Conservation (phyloP, 2,329 filamentous ascomycete genomes). For the Monosporascus cannonballus region DNA sequence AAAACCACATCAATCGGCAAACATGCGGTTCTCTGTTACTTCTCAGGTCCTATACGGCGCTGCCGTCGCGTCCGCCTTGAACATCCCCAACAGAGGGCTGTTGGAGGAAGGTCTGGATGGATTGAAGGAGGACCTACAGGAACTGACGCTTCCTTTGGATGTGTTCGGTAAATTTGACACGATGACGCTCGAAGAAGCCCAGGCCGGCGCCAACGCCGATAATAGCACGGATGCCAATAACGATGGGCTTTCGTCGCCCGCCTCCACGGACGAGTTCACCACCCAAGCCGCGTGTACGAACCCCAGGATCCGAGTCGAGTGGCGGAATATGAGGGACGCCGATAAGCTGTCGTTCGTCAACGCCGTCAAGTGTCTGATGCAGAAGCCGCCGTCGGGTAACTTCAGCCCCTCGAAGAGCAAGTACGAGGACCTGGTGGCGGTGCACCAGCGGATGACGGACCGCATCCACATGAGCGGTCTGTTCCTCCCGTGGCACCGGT, state of each 20-base stretch:
- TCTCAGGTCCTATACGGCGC: slow-evolving; percentile 21
- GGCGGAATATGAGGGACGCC: slow-evolving; percentile 23
- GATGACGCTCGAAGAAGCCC: slow-evolving; percentile 19
- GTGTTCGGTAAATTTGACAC: slow-evolving; percentile 24
- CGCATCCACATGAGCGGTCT: slow-evolving; percentile 26
- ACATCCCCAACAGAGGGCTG: slow-evolving; percentile 15
- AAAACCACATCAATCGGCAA: slow-evolving; percentile 1
- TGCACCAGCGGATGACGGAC: slow-evolving; percentile 29
- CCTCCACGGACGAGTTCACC: slow-evolving; percentile 11
- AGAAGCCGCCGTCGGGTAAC: slow-evolving; percentile 20
- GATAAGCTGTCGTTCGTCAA: slow-evolving; percentile 26
- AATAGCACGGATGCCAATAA: neutral
- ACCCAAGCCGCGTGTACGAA: slow-evolving; percentile 16
- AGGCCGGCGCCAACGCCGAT: slow-evolving; percentile 12
- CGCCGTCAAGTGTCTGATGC: slow-evolving; percentile 29
- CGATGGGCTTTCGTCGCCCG: neutral
- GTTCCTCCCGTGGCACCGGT: slow-evolving; percentile 36
- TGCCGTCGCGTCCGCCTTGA: slow-evolving; percentile 19
- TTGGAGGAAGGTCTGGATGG: slow-evolving; percentile 11
- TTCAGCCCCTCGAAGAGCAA: slow-evolving; percentile 22
- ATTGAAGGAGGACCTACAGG: neutral
- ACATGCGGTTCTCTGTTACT: slow-evolving; percentile 22
- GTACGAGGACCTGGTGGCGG: slow-evolving; percentile 33
- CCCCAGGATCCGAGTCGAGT: slow-evolving; percentile 22
- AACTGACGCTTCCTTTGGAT: slow-evolving; percentile 5